phyloP scores from a whole-genome alignment of 371 early-diverging fungal species.

The Syncephalastrum racemosum region DNA sequence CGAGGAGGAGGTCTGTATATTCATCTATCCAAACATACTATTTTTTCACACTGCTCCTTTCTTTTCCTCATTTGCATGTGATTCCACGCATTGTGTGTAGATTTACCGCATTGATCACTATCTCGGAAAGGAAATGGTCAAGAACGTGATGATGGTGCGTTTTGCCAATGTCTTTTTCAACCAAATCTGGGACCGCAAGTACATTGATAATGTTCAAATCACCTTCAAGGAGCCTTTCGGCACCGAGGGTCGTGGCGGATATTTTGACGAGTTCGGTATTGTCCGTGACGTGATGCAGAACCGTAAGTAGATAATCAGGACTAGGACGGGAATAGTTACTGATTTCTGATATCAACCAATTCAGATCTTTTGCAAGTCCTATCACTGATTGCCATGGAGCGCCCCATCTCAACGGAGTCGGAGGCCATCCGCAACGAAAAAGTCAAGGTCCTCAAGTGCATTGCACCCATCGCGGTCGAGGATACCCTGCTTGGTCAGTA shows the following conservation, averaged over 20 bases:
- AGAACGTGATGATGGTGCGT: slow-evolving; percentile 91
- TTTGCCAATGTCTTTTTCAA: slow-evolving; percentile 95
- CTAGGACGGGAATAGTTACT: no score
- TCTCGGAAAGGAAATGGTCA: slow-evolving; percentile 99
- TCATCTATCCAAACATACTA: neutral
- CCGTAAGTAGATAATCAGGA: slow-evolving; percentile 46
- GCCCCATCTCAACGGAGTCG: slow-evolving; percentile 79
- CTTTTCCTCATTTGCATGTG: neutral
- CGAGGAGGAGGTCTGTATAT: slow-evolving; percentile 70
- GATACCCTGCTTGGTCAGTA: slow-evolving; percentile 91
- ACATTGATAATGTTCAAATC: slow-evolving; percentile 94
- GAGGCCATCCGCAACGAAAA: slow-evolving; percentile 94
- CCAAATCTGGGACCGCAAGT: slow-evolving; percentile 88
- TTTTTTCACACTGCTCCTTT: neutral
- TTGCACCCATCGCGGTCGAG: slow-evolving; percentile 73
- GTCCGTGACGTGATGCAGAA: slow-evolving; percentile 99
- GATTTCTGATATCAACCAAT: neutral
- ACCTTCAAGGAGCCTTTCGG: slow-evolving; percentile 98
- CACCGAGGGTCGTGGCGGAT: slow-evolving; percentile 98
- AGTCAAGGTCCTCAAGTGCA: slow-evolving; percentile 85
- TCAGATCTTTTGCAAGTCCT: slow-evolving; percentile 85
- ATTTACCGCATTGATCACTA: slow-evolving; percentile 98
- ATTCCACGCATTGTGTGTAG: slow-evolving; percentile 31
- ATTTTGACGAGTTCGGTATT: slow-evolving; percentile 99
- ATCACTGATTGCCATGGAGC: slow-evolving; percentile 90